Percentiles rank a stretch among this genome's conserved stretches.
Evolutionary conservation across 2,329 filamentous ascomycete genomes (phyloP).

Genomic region (Penicillium sp.): DNA sequence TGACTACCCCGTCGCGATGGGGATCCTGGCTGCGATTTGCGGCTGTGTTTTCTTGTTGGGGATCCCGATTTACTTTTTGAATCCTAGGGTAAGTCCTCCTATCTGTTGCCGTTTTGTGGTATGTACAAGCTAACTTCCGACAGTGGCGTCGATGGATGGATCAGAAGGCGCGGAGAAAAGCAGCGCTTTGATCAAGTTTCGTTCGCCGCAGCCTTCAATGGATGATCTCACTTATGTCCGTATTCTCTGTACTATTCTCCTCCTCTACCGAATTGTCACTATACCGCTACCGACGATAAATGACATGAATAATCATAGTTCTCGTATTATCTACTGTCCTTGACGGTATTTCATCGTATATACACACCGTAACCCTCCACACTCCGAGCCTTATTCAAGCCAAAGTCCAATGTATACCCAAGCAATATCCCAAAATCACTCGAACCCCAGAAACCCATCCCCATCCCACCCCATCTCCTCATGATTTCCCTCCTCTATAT

Average conservation of each 20-base stretch:
- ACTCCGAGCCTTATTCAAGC: neutral
- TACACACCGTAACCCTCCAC: too few relatives aligned
- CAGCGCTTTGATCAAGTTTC: neutral
- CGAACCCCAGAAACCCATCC: conserved; percentile 25
- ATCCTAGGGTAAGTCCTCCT: conserved; percentile 26
- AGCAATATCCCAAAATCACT: neutral
- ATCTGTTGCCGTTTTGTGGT: neutral
- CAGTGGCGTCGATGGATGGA: conserved; percentile 16
- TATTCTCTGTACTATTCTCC: neutral
- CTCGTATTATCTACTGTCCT: too few relatives aligned
- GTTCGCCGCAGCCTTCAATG: neutral
- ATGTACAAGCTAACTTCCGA: neutral
- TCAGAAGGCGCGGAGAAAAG: neutral
- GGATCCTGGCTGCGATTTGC: conserved; percentile 28
- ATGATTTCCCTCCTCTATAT: conserved; percentile 4
- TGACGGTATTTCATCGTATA: too few relatives aligned
- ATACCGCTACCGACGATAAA: neutral
- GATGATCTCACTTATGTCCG: neutral
- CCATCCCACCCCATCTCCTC: conserved; percentile 13
- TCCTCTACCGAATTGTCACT: neutral
- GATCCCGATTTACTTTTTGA: conserved; percentile 31
- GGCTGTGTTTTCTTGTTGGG: conserved; percentile 29
- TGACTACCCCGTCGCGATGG: conserved; percentile 32
- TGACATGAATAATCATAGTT: too few relatives aligned
- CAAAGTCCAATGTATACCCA: too few relatives aligned